Conservation (phyloP, 73 alveolate genomes). For the Effrenium voratum region DNA sequence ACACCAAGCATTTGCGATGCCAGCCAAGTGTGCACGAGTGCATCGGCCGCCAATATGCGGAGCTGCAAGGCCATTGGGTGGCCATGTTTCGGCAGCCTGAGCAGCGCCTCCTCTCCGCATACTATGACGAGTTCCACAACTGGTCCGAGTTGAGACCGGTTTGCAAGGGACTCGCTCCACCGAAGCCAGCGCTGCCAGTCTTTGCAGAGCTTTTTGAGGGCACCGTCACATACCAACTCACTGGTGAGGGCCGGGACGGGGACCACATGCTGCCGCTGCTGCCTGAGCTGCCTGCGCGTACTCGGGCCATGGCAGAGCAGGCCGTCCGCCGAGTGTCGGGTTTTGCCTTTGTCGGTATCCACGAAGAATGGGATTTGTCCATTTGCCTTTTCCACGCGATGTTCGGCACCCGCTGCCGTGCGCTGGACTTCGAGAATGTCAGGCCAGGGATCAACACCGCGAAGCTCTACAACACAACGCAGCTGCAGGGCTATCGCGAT, state of each 20-base stretch:
- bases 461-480: neutral
- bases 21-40: neutral
- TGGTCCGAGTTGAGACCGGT: too few species aligned
- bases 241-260: neutral
- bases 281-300: neutral
- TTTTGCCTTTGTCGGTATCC: neutral
- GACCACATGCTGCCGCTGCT: neutral
- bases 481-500: neutral
- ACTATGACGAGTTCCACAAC: neutral
- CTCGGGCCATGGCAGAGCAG: neutral
- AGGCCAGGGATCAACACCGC: neutral
- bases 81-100: slow-evolving; percentile 25
- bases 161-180: neutral
- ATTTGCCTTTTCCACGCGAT: neutral
- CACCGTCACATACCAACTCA: slow-evolving; percentile 1
- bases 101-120: neutral
- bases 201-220: neutral
- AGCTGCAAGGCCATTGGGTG: slow-evolving; percentile 23
- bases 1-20: neutral
- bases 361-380: neutral
- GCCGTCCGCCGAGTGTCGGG: neutral
- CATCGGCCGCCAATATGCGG: neutral
- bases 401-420: neutral
- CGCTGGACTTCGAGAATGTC: neutral
- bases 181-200: neutral